Conservation (phyloP, 306 rosid genomes). For the Echinosophora koreensis region DNA sequence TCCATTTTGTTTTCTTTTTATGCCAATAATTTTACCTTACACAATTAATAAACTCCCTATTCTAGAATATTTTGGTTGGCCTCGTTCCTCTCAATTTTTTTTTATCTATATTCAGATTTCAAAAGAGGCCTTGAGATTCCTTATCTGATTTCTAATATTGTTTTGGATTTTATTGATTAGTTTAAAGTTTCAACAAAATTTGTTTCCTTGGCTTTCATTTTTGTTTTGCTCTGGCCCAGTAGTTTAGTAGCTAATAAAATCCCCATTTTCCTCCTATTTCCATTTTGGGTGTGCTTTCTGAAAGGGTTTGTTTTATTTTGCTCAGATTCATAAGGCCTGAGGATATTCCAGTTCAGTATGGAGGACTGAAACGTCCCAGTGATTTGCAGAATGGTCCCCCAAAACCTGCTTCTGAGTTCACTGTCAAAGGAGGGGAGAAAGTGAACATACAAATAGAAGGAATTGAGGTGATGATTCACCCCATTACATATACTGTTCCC, state of each 20-base stretch:
- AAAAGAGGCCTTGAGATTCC: not conserved
- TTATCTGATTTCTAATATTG: conserved; percentile 33
- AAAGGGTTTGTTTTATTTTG: conserved; percentile 34
- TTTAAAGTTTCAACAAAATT: not conserved
- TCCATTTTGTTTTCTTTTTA: conserved; percentile 2
- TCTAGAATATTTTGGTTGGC: conserved; percentile 18
- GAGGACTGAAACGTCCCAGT: conserved; percentile 79
- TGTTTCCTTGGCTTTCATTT: not conserved
- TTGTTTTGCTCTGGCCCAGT: not conserved
- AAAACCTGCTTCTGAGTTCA: conserved; percentile 95
- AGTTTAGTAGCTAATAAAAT: conserved; percentile 1
- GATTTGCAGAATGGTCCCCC: conserved; percentile 90
- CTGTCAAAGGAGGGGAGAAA: conserved; percentile 98
- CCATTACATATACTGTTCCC: conserved; percentile 27
- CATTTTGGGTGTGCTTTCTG: conserved; percentile 34
- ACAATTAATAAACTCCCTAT: not conserved
- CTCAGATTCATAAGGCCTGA: conserved; percentile 90
- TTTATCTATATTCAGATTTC: conserved; percentile 10
- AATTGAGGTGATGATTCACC: conserved; percentile 75
- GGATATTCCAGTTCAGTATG: conserved; percentile 92
- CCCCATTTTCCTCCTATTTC: conserved; percentile 36
- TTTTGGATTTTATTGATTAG: conserved; percentile 21
- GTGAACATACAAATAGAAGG: conserved; percentile 98
- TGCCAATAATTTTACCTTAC: not conserved
- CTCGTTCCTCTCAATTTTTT: conserved; percentile 8